A percentile compares a stretch with the other conserved stretches of the same genome.
phyloP scores from a whole-genome alignment of 148 eudicot genomes.

The Cornus suecica region DNA sequence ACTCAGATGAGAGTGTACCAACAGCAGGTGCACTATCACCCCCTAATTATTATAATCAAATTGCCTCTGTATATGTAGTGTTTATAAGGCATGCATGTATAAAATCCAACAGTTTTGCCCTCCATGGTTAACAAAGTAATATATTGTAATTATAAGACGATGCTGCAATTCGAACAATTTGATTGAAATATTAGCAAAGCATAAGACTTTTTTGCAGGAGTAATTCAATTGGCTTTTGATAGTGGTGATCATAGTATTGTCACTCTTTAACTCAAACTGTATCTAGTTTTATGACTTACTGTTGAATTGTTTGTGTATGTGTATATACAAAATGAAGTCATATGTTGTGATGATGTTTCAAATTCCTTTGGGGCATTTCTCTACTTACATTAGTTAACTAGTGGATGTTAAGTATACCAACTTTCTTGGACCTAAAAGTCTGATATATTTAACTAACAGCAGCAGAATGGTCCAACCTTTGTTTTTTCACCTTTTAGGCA shows the following conservation, averaged over 20 bases:
- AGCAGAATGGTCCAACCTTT: neutral
- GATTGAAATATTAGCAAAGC: no score
- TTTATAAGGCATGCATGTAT: neutral
- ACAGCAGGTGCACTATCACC: neutral
- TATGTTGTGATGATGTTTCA: no score
- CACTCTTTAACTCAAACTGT: neutral
- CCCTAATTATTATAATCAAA: no score
- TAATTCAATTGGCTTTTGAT: neutral
- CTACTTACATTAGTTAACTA: no score
- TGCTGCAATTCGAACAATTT: no score
- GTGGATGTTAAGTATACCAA: neutral
- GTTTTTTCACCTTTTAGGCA: no score
- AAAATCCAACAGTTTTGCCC: neutral
- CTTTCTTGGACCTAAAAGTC: neutral
- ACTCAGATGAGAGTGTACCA: conserved; percentile 1
- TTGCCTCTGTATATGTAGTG: neutral
- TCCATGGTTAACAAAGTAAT: neutral
- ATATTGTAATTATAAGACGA: no score
- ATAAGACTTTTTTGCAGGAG: no score
- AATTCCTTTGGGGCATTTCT: neutral
- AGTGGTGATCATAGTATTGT: neutral
- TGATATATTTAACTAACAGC: neutral
- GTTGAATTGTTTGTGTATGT: neutral
- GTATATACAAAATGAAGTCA: no score
- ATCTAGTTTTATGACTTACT: neutral